These are phyloP conservation scores for Parathielavia appendiculata DNA, from an alignment of 495 filamentous ascomycete species.

Conservation along the genomic window DNA sequence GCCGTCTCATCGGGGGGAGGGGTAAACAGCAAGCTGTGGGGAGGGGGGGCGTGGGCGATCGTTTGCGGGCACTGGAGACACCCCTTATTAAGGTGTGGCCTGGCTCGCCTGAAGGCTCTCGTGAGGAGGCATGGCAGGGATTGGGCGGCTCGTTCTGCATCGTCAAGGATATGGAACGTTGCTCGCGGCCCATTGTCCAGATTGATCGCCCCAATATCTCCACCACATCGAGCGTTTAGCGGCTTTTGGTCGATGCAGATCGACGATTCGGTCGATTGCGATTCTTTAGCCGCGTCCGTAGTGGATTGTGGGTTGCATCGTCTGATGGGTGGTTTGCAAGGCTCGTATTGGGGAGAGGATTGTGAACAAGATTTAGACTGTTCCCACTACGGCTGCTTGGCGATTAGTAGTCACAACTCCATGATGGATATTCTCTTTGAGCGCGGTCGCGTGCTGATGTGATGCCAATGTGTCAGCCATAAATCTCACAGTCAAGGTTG, in stretches of 20 bases:
- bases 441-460: background rate
- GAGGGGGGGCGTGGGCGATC: constrained; percentile 9
- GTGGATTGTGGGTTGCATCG: background rate
- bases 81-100: constrained; percentile 17
- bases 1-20: constrained; percentile 11
- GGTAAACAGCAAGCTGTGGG: constrained; percentile 3
- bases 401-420: background rate
- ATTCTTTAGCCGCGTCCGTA: background rate
- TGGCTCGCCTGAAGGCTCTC: constrained; percentile 12
- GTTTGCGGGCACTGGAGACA: constrained; percentile 19
- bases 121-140: constrained; percentile 4
- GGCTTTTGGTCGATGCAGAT: constrained; percentile 20
- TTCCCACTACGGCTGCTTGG: constrained; percentile 9
- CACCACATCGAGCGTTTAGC: constrained; percentile 14
- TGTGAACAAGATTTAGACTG: constrained; percentile 7
- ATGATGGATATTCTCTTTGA: background rate
- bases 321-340: background rate
- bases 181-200: background rate
- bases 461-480: background rate
- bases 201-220: constrained; percentile 1
- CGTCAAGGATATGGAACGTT: background rate
- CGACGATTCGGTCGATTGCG: constrained; percentile 15
- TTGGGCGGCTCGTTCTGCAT: constrained; percentile 9
- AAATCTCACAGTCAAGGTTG: background rate
- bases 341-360: background rate